A percentile compares a stretch with the other conserved stretches of the same genome.
Conservation (phyloP, 2,329 filamentous ascomycete genomes). For the Ophiostoma triangulosporum region DNA sequence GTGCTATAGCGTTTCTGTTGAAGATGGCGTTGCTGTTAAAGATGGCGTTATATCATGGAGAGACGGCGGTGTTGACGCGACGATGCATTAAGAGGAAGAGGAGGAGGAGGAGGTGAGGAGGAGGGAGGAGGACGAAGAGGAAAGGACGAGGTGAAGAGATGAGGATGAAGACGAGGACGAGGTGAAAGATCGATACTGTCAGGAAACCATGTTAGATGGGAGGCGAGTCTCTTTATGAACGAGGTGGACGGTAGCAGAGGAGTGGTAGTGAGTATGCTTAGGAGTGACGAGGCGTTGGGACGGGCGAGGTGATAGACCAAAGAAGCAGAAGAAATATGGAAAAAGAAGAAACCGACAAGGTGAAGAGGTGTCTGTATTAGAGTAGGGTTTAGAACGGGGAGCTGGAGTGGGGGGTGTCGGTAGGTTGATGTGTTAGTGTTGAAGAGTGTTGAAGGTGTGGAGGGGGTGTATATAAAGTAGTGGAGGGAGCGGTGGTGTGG, state of each 20-base stretch:
- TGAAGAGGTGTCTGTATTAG: constrained; percentile 2
- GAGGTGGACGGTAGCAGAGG: not conserved
- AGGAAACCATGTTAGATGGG: no score
- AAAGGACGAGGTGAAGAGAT: not conserved
- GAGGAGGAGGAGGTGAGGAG: not conserved
- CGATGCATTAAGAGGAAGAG: not conserved
- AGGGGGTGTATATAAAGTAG: not conserved
- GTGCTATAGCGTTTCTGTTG: no score
- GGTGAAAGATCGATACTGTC: not conserved
- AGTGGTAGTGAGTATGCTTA: not conserved
- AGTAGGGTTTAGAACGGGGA: not conserved
- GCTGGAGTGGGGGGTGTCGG: not conserved
- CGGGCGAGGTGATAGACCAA: not conserved
- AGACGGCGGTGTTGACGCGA: not conserved
- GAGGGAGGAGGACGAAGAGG: not conserved
- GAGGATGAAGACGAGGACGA: constrained; percentile 4
- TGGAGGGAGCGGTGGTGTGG: not conserved
- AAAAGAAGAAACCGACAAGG: not conserved
- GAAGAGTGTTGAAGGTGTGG: no score
- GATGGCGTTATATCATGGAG: no score
- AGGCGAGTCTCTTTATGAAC: not conserved
- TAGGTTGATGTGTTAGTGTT: no score
- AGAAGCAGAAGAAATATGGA: constrained; percentile 1
- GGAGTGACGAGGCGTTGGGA: not conserved
- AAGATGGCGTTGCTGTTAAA: no score